Percentiles rank a stretch among this genome's conserved stretches.
Evolutionary conservation across 345 rosid species (phyloP).

Genomic region (Alliaria petiolata): DNA sequence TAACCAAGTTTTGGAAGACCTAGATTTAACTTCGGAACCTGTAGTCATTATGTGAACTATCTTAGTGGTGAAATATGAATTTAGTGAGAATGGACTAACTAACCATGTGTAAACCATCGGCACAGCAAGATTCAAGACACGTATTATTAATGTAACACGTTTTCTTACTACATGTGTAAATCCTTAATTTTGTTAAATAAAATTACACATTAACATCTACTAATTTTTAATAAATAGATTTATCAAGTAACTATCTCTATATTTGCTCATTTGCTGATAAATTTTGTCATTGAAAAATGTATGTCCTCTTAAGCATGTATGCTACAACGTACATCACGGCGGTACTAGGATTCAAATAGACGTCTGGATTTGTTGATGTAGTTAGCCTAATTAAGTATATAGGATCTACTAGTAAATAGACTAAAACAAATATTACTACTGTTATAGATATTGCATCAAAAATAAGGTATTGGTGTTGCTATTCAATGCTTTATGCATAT

Average conservation of each 20-base stretch:
- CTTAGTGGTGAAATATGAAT: background rate
- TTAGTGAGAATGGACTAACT: background rate
- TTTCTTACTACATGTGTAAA: background rate
- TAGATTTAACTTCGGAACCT: background rate
- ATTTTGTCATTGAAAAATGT: background rate
- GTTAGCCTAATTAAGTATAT: background rate
- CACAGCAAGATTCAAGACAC: background rate
- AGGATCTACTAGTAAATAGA: too few species aligned
- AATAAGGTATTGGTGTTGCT: background rate
- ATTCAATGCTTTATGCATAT: background rate
- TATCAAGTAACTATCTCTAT: background rate
- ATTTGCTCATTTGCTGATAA: background rate
- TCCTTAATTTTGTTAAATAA: background rate
- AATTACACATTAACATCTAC: background rate
- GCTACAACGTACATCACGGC: background rate
- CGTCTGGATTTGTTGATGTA: background rate
- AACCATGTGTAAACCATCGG: background rate
- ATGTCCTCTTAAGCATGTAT: background rate
- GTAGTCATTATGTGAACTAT: background rate
- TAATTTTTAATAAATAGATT: background rate
- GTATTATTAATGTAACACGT: background rate
- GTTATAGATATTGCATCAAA: background rate
- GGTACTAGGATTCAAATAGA: background rate
- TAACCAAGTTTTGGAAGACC: background rate
- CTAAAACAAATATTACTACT: background rate